These are phyloP conservation scores for Aspergillus ustus DNA, from an alignment of 2,329 filamentous ascomycete species.

Conservation along the genomic window DNA sequence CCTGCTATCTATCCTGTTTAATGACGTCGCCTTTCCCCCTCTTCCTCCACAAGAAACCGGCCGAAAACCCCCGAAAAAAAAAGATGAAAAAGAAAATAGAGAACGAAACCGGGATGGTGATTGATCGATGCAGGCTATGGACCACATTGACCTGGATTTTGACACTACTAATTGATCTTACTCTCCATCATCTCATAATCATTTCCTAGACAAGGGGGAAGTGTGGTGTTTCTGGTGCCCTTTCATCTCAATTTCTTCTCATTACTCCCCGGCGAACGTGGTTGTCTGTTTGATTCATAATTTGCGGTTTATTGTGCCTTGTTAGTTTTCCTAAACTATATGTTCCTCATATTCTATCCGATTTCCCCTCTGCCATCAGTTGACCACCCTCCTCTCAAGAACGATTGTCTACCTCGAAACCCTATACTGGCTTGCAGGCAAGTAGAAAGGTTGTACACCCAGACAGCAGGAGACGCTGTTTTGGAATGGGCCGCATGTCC, in stretches of 20 bases:
- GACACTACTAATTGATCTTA: conserved; percentile 33
- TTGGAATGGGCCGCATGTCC: conserved; percentile 8
- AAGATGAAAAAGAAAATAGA: conserved; percentile 28
- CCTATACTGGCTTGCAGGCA: conserved; percentile 21
- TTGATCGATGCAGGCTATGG: conserved; percentile 35
- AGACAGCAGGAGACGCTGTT: conserved; percentile 19
- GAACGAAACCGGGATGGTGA: conserved; percentile 21
- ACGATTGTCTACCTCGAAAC: conserved; percentile 13
- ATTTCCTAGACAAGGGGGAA: conserved; percentile 42
- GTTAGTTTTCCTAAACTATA: conserved; percentile 17
- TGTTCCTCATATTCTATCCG: conserved; percentile 24
- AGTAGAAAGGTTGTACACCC: conserved; percentile 18
- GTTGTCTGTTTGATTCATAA: conserved; percentile 31
- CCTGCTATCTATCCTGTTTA: conserved; percentile 23
- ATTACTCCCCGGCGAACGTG: conserved; percentile 40
- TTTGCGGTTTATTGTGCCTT: conserved; percentile 31
- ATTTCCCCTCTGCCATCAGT: conserved; percentile 27
- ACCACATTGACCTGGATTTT: conserved; percentile 34
- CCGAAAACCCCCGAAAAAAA: conserved; percentile 19
- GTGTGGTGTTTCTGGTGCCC: conserved; percentile 45
- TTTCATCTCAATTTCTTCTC: conserved; percentile 21
- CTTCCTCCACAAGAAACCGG: conserved; percentile 9
- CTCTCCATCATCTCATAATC: conserved; percentile 37
- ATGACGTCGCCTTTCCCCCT: conserved; percentile 15
- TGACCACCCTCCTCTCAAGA: conserved; percentile 17